phyloP scores from a whole-genome alignment of 2,329 filamentous ascomycete genomes.

The Fusarium agapanthi region DNA sequence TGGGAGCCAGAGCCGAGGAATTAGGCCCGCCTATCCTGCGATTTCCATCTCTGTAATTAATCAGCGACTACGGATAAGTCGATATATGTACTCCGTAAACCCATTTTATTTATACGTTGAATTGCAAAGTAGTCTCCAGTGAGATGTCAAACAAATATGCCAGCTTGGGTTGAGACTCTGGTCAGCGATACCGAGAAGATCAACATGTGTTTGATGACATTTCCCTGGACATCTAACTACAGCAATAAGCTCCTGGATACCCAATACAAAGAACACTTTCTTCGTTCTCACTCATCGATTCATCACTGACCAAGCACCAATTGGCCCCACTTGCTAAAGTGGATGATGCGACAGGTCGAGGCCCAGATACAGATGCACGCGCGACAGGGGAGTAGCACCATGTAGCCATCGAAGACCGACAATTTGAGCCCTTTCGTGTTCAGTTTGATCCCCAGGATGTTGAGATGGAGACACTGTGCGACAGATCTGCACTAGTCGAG shows the following conservation, averaged over 20 bases:
- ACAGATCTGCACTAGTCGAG: slow-evolving; percentile 43
- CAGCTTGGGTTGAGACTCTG: background rate
- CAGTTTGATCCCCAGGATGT: slow-evolving; percentile 35
- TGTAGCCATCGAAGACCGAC: slow-evolving; percentile 30
- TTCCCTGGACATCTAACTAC: background rate
- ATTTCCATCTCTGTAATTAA: slow-evolving; percentile 20
- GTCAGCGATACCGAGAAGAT: background rate
- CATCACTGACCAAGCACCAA: background rate
- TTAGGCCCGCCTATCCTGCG: slow-evolving; percentile 40
- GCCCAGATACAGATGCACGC: slow-evolving; percentile 32
- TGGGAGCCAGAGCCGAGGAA: slow-evolving; percentile 37
- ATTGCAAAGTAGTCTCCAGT: background rate
- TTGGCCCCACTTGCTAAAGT: slow-evolving; percentile 30
- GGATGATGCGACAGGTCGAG: slow-evolving; percentile 43
- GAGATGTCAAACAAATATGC: background rate
- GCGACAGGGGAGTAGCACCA: slow-evolving; percentile 38
- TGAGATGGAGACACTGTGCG: slow-evolving; percentile 35
- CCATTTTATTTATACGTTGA: background rate
- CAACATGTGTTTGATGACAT: background rate
- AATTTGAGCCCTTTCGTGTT: slow-evolving; percentile 38
- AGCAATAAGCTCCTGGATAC: background rate
- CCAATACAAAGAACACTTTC: slow-evolving; percentile 4
- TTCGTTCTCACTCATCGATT: slow-evolving; percentile 26
- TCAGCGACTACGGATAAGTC: slow-evolving; percentile 2
- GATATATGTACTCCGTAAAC: background rate